A percentile compares a stretch with the other conserved stretches of the same genome.
Conservation (phyloP, 1,284 basidiomycete species). For the Boletus semigastroideus region DNA sequence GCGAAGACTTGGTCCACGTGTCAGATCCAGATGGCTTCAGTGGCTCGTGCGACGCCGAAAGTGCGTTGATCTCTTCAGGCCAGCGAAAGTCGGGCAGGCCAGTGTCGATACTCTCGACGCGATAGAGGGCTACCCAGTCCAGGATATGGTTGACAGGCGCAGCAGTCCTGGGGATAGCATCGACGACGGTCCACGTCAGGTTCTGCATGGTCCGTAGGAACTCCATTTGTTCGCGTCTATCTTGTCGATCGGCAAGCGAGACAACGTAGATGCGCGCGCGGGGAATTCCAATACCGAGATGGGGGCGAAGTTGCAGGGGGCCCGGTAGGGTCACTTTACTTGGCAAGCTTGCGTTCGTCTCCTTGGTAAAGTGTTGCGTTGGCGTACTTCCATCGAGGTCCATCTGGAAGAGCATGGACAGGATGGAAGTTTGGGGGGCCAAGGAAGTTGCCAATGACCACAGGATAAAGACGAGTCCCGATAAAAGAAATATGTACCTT, state of each 20-base stretch:
- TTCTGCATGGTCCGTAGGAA: constrained; percentile 19
- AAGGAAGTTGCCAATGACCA: constrained; percentile 22
- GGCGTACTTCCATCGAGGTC: constrained; percentile 7
- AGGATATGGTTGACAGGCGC: constrained; percentile 41
- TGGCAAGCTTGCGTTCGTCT: constrained; percentile 18
- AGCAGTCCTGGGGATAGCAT: constrained; percentile 43
- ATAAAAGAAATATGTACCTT: constrained; percentile 27
- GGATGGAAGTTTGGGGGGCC: constrained; percentile 11
- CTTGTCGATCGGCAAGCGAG: constrained; percentile 36
- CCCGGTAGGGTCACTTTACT: constrained; percentile 37
- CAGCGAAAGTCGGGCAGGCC: constrained; percentile 40
- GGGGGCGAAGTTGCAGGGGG: neutral
- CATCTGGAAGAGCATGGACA: constrained; percentile 15
- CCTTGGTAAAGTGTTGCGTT: neutral
- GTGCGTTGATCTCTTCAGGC: constrained; percentile 43
- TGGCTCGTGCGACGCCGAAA: constrained; percentile 25
- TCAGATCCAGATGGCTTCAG: constrained; percentile 37
- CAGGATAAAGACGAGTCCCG: constrained; percentile 24
- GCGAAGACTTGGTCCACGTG: constrained; percentile 27
- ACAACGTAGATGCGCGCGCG: constrained; percentile 51
- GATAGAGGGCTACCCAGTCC: constrained; percentile 40
- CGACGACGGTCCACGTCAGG: constrained; percentile 53
- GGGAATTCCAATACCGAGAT: constrained; percentile 17
- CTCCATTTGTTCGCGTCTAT: constrained; percentile 29
- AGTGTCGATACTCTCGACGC: constrained; percentile 20